Conservation (phyloP, 768 basidiomycete species). For the Naganishia onofrii region DNA sequence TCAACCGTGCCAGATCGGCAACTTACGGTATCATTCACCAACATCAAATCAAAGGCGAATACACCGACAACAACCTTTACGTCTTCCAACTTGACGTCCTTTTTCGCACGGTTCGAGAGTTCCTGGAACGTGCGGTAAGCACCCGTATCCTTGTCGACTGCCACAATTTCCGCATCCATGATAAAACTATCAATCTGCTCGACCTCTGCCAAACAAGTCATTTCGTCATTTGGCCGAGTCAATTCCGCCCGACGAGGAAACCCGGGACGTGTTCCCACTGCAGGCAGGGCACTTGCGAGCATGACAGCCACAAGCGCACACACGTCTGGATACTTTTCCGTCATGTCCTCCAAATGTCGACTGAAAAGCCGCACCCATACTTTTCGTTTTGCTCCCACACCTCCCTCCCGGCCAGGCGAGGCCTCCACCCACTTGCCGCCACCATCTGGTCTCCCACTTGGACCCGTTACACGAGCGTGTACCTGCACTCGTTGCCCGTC, state of each 20-base stretch:
- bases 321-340: slow-evolving; percentile 86
- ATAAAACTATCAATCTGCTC: slow-evolving; percentile 52
- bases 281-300: slow-evolving; percentile 52
- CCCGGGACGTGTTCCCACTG: neutral
- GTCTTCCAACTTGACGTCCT: slow-evolving; percentile 72
- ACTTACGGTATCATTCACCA: slow-evolving; percentile 71
- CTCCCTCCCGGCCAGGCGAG: slow-evolving; percentile 34
- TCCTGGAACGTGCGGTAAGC: slow-evolving; percentile 78
- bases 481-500: slow-evolving; percentile 63
- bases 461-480: slow-evolving; percentile 48
- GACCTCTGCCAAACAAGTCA: slow-evolving; percentile 37
- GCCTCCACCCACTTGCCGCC: slow-evolving; percentile 47
- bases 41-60: slow-evolving; percentile 86
- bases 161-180: slow-evolving; percentile 80
- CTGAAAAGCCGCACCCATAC: slow-evolving; percentile 71
- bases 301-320: slow-evolving; percentile 61
- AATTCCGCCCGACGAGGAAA: slow-evolving; percentile 34
- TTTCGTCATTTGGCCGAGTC: slow-evolving; percentile 33
- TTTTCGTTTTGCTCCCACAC: slow-evolving; percentile 24
- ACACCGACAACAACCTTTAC: slow-evolving; percentile 77
- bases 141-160: slow-evolving; percentile 66
- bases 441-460: slow-evolving; percentile 62
- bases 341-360: slow-evolving; percentile 84
- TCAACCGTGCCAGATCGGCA: neutral
- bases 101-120: slow-evolving; percentile 76